phyloP scores from a whole-genome alignment of 139 green algal species.

The Protoeuglena noctilucae region DNA sequence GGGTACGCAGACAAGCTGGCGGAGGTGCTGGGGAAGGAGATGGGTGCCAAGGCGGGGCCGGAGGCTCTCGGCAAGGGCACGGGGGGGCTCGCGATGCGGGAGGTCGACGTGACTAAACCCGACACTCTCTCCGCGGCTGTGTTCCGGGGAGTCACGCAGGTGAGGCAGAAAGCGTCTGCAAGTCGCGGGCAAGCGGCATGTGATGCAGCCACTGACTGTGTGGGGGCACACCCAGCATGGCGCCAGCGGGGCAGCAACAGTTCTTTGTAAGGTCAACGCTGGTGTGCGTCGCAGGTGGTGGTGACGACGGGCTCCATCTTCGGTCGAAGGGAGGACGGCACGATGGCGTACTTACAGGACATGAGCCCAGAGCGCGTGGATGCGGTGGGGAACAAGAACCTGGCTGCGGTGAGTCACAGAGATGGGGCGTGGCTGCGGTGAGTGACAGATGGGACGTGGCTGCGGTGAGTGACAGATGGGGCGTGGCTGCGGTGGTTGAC shows the following conservation, averaged over 20 bases:
- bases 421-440: too few species aligned
- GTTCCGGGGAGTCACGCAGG: constrained; percentile 56
- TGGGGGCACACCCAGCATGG: too few species aligned
- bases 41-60: background rate
- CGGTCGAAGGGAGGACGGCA: constrained; percentile 16
- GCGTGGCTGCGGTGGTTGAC: too few species aligned
- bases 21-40: background rate
- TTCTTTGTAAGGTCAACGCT: background rate
- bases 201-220: too few species aligned
- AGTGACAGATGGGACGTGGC: too few species aligned
- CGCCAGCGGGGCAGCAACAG: too few species aligned
- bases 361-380: constrained; percentile 65
- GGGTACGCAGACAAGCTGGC: background rate
- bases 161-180: too few species aligned
- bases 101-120: constrained; percentile 49
- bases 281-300: constrained; percentile 27
- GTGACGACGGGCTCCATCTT: constrained; percentile 38
- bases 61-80: background rate
- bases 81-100: background rate
- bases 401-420: constrained; percentile 26
- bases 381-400: constrained; percentile 27
- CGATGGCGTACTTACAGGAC: constrained; percentile 32
- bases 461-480: too few species aligned
- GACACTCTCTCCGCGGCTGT: constrained; percentile 35
- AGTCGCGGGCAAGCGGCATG: too few species aligned